Base-by-base conservation (phyloP, 2,329 filamentous ascomycete genomes). In the Neopestalotiopsis clavispora region DNA sequence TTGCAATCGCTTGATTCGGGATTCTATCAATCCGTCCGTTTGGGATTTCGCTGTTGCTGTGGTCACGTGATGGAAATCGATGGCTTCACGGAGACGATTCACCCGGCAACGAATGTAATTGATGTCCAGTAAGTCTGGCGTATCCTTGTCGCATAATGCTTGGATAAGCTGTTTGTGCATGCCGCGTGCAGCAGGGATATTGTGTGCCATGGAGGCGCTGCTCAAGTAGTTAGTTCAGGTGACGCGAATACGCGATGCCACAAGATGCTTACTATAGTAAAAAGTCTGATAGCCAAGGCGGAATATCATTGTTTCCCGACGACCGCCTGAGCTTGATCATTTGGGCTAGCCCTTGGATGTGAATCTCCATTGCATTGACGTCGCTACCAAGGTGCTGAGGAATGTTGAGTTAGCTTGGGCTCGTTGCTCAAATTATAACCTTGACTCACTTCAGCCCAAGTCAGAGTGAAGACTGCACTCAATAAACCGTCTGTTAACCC, bases 131-230 rank as follows among this genome's bases (percentile, higher is more conserved):
- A 23, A 4, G 10, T 20, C 4, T 52, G 45, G 45, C 1, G 17
- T 52, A 23, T 52, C 17, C 4, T 4, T 52, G 45, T 52, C n/a
- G n/a, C 6, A n/a, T 17, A 52, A 20, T 9, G 45, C 45, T 52
- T 52, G 45, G 3, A 52, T 52, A 6, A 52, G 17, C n/a, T 52
- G 45, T 1, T 52, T 52, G 45, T 52, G 45, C 10, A 52, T 17
- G 45, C 6, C 45, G 9, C 20, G 17, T 23, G 45, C 45, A 52
- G 45, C 17, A 23, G 45, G 45, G 9, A 52, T 52, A 52, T 20
- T 52, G 45, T 52, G 45, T 52, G 45, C 45, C 45, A 52, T 52
- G 45, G 45, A 52, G n/a, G 45, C 45, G n/a, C 45, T 52, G 45
- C 17, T 52, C n/a, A 3, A 20, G 10, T 1, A 20, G 6, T 52